Base-by-base conservation (phyloP, 2,329 filamentous ascomycete genomes). In the Microcyclospora tardicrescens region DNA sequence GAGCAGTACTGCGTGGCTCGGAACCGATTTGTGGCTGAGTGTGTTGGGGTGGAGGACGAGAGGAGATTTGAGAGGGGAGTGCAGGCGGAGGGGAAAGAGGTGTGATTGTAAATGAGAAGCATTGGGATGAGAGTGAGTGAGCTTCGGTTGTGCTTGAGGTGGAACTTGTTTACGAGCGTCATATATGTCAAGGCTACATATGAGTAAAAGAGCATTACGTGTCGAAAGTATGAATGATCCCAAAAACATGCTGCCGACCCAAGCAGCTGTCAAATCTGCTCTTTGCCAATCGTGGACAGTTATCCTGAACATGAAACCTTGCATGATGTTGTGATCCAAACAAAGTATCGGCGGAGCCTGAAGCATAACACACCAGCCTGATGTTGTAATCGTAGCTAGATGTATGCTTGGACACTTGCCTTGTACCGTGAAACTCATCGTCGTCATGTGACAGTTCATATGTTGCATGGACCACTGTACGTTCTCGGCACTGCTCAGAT, bases 401-500 rank as follows among this genome's bases (percentile, higher is more conserved):
- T 31, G 39, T 34, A 35, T 33, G 29, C 19, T 24, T 24, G 19
- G 19, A 24, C 43, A 51, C 49, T 49, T 51, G 49, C 49, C 47
- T 50, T 43, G 35, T 24, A 24, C 19, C 19, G 19, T 24, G 19
- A 24, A 24, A 8, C 8, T 8, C 4, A 5, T 24, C 19, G 19
- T 24, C 19, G 8, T 24, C 19, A 24, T 24, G n/a, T 24, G 19
- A 24, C 19, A 24, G 19, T 4, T 24, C 4, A 24, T 8, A 4
- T 5, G 19, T 24, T 24, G 19, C 19, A 24, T 24, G 19, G 8
- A 24, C 19, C 19, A 8, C 19, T 24, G 19, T 24, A 24, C 19
- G 19, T 24, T 24, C 19, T 8, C 8, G 19, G 19, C 8, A 8
- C 4, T 24, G 19, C 34, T 72, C 78, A 98, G 55, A 95, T 75